Evolutionary conservation across 768 basidiomycete genomes (phyloP).

Genomic region (Mycena vulgaris): DNA sequence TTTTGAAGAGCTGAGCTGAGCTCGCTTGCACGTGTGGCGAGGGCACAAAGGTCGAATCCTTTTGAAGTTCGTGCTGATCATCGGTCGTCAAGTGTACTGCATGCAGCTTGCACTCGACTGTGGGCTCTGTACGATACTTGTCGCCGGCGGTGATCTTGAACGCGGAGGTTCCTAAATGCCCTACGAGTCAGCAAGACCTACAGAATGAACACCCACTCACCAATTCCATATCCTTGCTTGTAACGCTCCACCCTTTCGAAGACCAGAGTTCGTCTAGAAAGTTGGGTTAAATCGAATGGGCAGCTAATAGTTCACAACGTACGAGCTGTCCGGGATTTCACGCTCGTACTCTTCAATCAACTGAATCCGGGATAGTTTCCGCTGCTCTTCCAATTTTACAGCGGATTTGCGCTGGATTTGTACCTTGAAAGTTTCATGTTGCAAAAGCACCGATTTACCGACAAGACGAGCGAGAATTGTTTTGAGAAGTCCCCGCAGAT

Average conservation of each 20-base stretch:
- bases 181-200: background rate
- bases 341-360: constrained; percentile 32
- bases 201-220: background rate
- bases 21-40: constrained; percentile 44
- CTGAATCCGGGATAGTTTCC: constrained; percentile 14
- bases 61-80: constrained; percentile 53
- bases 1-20: constrained; percentile 45
- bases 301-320: background rate
- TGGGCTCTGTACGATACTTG: constrained; percentile 37
- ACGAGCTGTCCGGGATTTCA: constrained; percentile 6
- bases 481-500: constrained; percentile 12
- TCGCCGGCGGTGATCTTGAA: constrained; percentile 30
- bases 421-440: constrained; percentile 20
- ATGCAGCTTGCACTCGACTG: constrained; percentile 50
- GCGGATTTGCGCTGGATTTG: constrained; percentile 21
- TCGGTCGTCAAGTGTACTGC: constrained; percentile 51
- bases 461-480: constrained; percentile 8
- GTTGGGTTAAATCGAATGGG: background rate
- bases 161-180: background rate
- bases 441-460: constrained; percentile 9
- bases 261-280: constrained; percentile 16
- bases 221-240: constrained; percentile 9
- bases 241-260: constrained; percentile 21
- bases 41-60: constrained; percentile 52
- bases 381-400: constrained; percentile 20